These are phyloP conservation scores for Lactarius indigo DNA, from an alignment of 768 basidiomycete species.

Conservation along the genomic window DNA sequence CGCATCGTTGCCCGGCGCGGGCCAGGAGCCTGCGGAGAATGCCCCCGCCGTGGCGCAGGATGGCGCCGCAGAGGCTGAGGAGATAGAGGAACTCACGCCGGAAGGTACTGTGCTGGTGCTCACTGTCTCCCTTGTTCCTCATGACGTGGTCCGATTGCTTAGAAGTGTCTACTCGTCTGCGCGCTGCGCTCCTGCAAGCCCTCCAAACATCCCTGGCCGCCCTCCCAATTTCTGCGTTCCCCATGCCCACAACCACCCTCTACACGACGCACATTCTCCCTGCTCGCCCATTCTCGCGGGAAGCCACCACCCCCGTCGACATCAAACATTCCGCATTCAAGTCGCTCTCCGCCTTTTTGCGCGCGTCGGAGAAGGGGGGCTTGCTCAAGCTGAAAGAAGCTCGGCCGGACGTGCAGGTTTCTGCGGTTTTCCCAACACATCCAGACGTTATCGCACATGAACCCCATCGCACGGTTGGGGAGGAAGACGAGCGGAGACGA, in stretches of 20 bases:
- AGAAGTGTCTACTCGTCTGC: slow-evolving; percentile 60
- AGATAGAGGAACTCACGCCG: slow-evolving; percentile 24
- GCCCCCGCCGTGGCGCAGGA: not conserved
- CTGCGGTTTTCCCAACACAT: slow-evolving; percentile 54
- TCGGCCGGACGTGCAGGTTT: slow-evolving; percentile 33
- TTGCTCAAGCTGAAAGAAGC: slow-evolving; percentile 69
- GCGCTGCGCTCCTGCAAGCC: slow-evolving; percentile 60
- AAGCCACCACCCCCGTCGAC: slow-evolving; percentile 45
- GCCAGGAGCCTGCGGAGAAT: slow-evolving; percentile 30
- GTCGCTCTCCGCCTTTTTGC: slow-evolving; percentile 78
- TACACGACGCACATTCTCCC: slow-evolving; percentile 78
- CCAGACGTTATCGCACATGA: slow-evolving; percentile 51
- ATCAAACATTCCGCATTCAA: slow-evolving; percentile 81
- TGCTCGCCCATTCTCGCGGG: slow-evolving; percentile 65
- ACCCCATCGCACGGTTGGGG: slow-evolving; percentile 57
- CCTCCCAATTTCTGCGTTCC: slow-evolving; percentile 55
- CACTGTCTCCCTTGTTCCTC: not conserved
- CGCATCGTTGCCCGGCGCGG: not conserved
- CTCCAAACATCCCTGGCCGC: slow-evolving; percentile 49
- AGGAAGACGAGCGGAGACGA: slow-evolving; percentile 59
- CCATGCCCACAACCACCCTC: slow-evolving; percentile 71
- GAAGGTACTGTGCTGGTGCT: slow-evolving; percentile 29
- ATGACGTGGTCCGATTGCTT: not conserved
- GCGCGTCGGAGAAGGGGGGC: slow-evolving; percentile 66
- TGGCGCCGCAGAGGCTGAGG: slow-evolving; percentile 10